Percentiles rank a stretch among this genome's conserved stretches.
phyloP scores from a whole-genome alignment of 73 alveolate species.

The Tetrahymena borealis region DNA sequence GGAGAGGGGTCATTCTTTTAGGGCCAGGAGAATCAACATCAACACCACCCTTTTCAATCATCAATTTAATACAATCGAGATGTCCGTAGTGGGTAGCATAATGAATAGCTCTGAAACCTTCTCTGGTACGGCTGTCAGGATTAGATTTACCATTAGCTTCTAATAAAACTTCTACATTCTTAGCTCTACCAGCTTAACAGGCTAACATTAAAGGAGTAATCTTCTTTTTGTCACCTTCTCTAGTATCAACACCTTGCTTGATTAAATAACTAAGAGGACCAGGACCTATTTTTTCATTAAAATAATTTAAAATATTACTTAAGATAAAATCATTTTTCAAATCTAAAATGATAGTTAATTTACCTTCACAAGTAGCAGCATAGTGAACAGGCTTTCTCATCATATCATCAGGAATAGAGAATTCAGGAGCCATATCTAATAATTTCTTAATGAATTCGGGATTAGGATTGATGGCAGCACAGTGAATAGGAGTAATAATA shows the following conservation, averaged over 20 bases:
- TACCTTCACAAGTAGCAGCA: slow-evolving; percentile 91
- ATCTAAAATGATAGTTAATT: not conserved
- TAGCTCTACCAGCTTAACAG: slow-evolving; percentile 73
- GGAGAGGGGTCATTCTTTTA: slow-evolving; percentile 86
- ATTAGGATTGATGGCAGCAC: slow-evolving; percentile 96
- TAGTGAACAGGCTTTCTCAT: slow-evolving; percentile 88
- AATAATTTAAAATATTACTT: not conserved
- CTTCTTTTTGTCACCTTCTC: slow-evolving; percentile 75
- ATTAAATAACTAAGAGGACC: slow-evolving; percentile 77
- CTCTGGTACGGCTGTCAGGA: slow-evolving; percentile 59
- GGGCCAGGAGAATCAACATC: slow-evolving; percentile 62
- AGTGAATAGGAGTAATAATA: slow-evolving; percentile 91
- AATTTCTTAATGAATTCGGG: slow-evolving; percentile 55
- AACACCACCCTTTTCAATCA: slow-evolving; percentile 72
- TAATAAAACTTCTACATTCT: slow-evolving; percentile 54
- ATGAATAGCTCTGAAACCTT: slow-evolving; percentile 82
- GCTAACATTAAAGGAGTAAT: slow-evolving; percentile 87
- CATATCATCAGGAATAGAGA: slow-evolving; percentile 62
- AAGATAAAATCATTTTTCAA: not conserved
- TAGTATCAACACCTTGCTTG: slow-evolving; percentile 70
- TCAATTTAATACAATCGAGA: slow-evolving; percentile 69
- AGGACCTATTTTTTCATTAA: slow-evolving; percentile 5
- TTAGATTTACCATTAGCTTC: slow-evolving; percentile 40
- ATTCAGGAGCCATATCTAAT: slow-evolving; percentile 65
- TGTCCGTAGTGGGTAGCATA: slow-evolving; percentile 86